A percentile compares a stretch with the other conserved stretches of the same genome.
Evolutionary conservation across 1,284 basidiomycete genomes (phyloP).

Genomic region (Meripilus lineatus): DNA sequence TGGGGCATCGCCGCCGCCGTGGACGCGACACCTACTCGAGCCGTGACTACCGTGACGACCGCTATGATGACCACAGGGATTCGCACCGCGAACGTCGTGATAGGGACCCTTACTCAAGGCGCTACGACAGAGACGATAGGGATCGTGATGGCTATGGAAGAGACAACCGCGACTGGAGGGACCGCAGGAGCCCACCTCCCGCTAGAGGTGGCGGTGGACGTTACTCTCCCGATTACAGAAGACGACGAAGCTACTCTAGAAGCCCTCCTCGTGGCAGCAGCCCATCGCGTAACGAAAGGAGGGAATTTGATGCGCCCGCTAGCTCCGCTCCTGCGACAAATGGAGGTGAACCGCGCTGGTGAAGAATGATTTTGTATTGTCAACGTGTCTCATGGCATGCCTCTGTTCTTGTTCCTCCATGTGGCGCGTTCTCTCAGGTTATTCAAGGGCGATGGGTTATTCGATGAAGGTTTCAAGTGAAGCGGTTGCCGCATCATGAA

Average conservation of each 20-base stretch:
- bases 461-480: slow-evolving; percentile 19
- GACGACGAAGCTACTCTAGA: slow-evolving; percentile 70
- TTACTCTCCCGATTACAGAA: slow-evolving; percentile 71
- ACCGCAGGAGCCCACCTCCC: slow-evolving; percentile 65
- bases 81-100: slow-evolving; percentile 32
- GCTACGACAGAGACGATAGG: slow-evolving; percentile 44
- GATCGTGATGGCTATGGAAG: slow-evolving; percentile 48
- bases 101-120: slow-evolving; percentile 40
- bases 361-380: slow-evolving; percentile 17
- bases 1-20: slow-evolving; percentile 83
- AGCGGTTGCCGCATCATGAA: slow-evolving; percentile 19
- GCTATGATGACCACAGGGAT: slow-evolving; percentile 46
- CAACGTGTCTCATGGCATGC: slow-evolving; percentile 8
- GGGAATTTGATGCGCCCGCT: slow-evolving; percentile 37
- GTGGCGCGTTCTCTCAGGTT: slow-evolving; percentile 6
- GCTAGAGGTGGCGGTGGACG: slow-evolving; percentile 42
- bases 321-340: slow-evolving; percentile 20
- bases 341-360: slow-evolving; percentile 27
- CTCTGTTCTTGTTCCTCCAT: slow-evolving; percentile 1
- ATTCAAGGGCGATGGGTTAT: slow-evolving; percentile 23
- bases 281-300: slow-evolving; percentile 39
- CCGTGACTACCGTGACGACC: slow-evolving; percentile 36
- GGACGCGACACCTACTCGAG: slow-evolving; percentile 52
- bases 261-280: slow-evolving; percentile 76
- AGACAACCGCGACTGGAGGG: slow-evolving; percentile 43